Conservation (phyloP, 2,329 filamentous ascomycete species). For the Botryosphaeria agaves region DNA sequence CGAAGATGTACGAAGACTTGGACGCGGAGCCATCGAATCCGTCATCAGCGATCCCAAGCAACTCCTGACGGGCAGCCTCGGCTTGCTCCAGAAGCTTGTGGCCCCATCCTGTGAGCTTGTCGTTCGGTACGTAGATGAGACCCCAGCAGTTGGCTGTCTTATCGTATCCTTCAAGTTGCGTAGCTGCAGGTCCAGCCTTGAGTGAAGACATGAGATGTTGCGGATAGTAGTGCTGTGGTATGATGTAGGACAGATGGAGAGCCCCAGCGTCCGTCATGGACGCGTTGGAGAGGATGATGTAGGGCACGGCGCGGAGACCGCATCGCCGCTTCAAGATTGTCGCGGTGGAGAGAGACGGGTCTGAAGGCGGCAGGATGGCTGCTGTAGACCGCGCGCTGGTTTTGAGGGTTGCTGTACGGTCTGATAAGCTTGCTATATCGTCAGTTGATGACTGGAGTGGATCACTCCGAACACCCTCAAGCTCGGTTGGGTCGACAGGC, state of each 20-base stretch:
- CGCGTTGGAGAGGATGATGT: slow-evolving; percentile 18
- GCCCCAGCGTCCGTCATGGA: slow-evolving; percentile 19
- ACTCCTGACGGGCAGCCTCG: slow-evolving; percentile 9
- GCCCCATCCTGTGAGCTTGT: slow-evolving; percentile 13
- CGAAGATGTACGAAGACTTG: too few relatives aligned
- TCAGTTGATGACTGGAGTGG: too few relatives aligned
- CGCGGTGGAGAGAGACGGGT: background rate
- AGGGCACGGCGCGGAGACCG: slow-evolving; percentile 22
- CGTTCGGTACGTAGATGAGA: slow-evolving; percentile 16
- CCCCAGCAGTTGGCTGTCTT: slow-evolving; percentile 12
- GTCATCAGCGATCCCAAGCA: background rate
- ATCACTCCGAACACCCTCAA: slow-evolving; percentile 6
- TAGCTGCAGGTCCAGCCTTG: slow-evolving; percentile 13
- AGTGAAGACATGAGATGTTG: slow-evolving; percentile 15
- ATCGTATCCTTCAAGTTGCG: slow-evolving; percentile 12
- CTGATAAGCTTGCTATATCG: background rate
- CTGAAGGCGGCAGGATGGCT: background rate
- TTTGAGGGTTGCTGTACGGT: background rate
- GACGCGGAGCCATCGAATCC: background rate
- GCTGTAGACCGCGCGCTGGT: background rate
- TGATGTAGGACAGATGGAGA: slow-evolving; percentile 21
- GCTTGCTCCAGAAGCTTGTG: slow-evolving; percentile 16
- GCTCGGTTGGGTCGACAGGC: slow-evolving; percentile 12
- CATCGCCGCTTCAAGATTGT: slow-evolving; percentile 9
- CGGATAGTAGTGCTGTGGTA: slow-evolving; percentile 21